Conservation (phyloP, 306 rosid species). For the Trichosanthes cucumerina region DNA sequence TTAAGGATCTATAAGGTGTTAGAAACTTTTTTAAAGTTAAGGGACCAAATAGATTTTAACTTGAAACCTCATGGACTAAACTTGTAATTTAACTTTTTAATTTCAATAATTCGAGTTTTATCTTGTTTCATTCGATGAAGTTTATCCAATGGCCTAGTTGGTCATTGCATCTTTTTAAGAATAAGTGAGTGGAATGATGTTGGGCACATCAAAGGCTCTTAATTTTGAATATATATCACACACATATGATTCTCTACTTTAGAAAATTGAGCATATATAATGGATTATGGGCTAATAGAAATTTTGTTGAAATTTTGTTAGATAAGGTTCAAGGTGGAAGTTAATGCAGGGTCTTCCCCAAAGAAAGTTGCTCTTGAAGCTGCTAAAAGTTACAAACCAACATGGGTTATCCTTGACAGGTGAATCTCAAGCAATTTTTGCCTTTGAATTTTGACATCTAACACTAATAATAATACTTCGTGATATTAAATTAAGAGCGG, state of each 20-base stretch:
- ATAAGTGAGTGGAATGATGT: too few relatives aligned
- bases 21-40: too few relatives aligned
- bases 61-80: too few relatives aligned
- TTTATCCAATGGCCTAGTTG: too few relatives aligned
- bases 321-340: slow-evolving; percentile 30
- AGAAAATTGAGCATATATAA: not conserved
- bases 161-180: too few relatives aligned
- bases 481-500: too few relatives aligned
- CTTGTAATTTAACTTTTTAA: too few relatives aligned
- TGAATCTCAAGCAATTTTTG: slow-evolving; percentile 16
- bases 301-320: not conserved
- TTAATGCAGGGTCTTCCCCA: slow-evolving; percentile 29
- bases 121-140: too few relatives aligned
- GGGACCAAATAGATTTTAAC: too few relatives aligned
- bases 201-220: not conserved
- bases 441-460: not conserved
- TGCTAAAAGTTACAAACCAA: slow-evolving; percentile 26
- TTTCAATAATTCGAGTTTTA: too few relatives aligned
- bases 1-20: too few relatives aligned
- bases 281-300: not conserved
- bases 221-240: not conserved
- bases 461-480: not conserved
- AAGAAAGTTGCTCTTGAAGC: slow-evolving; percentile 30
- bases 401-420: slow-evolving; percentile 69
- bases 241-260: not conserved